Conservation (phyloP, 2,329 filamentous ascomycete genomes). For the Xylariales sp. region DNA sequence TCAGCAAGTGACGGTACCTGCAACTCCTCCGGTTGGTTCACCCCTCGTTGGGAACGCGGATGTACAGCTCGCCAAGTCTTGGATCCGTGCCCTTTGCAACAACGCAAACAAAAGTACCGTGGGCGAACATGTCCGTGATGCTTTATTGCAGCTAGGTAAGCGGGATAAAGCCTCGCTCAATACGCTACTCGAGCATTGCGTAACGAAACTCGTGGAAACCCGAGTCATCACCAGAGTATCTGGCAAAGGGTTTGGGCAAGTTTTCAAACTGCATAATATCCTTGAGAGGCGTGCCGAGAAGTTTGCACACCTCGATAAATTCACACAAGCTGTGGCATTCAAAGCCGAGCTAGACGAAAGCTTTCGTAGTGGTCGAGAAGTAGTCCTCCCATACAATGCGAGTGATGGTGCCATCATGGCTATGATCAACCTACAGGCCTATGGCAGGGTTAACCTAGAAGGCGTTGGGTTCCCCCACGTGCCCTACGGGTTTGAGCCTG, state of each 20-base stretch:
- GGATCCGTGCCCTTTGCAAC: constrained; percentile 55
- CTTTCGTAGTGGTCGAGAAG: constrained; percentile 35
- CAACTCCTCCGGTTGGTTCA: not conserved
- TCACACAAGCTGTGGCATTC: constrained; percentile 52
- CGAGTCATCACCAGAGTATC: constrained; percentile 58
- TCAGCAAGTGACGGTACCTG: constrained; percentile 36
- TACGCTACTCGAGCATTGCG: constrained; percentile 41
- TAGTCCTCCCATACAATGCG: constrained; percentile 34
- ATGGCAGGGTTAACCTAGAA: constrained; percentile 50
- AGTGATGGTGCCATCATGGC: constrained; percentile 64
- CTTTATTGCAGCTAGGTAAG: constrained; percentile 44
- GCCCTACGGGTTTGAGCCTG: constrained; percentile 66
- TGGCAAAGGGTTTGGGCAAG: constrained; percentile 53
- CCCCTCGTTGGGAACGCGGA: constrained; percentile 18
- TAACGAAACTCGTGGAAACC: constrained; percentile 42
- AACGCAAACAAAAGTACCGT: constrained; percentile 34
- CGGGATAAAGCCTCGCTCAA: constrained; percentile 35
- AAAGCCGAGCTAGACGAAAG: constrained; percentile 55
- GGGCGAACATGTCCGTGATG: constrained; percentile 43
- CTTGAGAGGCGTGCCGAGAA: constrained; percentile 55
- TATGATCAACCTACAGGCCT: constrained; percentile 59
- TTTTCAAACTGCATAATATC: constrained; percentile 58
- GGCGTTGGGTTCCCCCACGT: constrained; percentile 54
- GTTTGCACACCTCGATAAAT: constrained; percentile 48
- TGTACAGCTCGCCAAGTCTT: constrained; percentile 47